Evolutionary conservation across 768 basidiomycete species (phyloP).

Genomic region (Termitomyces sp.): DNA sequence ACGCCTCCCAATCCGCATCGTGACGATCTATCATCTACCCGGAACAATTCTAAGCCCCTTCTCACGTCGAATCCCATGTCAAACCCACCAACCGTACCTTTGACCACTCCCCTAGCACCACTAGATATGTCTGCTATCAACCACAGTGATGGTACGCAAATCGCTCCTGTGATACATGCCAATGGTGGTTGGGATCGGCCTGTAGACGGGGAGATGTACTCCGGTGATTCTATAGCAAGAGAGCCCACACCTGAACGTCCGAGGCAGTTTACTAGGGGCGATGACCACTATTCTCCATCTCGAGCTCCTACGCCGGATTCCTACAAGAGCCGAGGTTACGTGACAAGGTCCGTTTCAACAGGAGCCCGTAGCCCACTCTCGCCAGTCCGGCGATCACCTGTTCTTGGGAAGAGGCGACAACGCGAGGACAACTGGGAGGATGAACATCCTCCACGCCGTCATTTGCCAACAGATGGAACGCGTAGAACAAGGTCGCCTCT

Average conservation of each 20-base stretch:
- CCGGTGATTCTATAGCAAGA: not conserved
- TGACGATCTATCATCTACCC: not conserved
- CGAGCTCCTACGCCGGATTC: not conserved
- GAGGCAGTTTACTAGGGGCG: not conserved
- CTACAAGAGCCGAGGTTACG: not conserved
- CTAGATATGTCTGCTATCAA: not conserved
- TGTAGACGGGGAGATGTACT: constrained; percentile 9
- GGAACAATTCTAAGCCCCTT: not conserved
- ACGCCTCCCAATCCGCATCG: constrained; percentile 1
- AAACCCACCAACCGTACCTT: not conserved
- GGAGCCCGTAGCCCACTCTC: not conserved
- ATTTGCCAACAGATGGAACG: constrained; percentile 9
- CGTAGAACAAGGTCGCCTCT: constrained; percentile 3
- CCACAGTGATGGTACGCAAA: constrained; percentile 6
- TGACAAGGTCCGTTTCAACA: not conserved
- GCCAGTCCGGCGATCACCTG: not conserved
- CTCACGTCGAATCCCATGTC: not conserved
- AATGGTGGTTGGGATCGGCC: constrained; percentile 10
- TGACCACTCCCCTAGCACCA: not conserved
- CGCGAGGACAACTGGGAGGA: constrained; percentile 14
- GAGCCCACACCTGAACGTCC: not conserved
- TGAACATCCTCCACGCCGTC: constrained; percentile 17
- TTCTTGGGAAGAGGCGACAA: constrained; percentile 16
- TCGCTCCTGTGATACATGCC: constrained; percentile 10
- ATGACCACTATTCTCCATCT: constrained; percentile 15